Conservation (phyloP, 2,329 filamentous ascomycete species). For the Mycocentrospora acerina region DNA sequence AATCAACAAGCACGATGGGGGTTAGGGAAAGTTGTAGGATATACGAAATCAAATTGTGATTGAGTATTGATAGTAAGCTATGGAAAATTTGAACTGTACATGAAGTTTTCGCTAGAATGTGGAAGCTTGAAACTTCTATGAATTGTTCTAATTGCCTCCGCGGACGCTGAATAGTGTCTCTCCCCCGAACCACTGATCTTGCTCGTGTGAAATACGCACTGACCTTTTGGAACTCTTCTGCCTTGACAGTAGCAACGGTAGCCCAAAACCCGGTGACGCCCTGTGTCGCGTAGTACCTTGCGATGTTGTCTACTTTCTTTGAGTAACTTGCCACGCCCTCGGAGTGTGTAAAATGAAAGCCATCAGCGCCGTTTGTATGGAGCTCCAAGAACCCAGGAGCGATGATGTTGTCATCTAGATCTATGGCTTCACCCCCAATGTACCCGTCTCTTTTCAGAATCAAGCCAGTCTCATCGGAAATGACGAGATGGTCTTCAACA, state of each 20-base stretch:
- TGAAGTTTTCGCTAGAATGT: no score
- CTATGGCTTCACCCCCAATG: constrained; percentile 48
- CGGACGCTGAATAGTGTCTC: no score
- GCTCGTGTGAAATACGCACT: not conserved
- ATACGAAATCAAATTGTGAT: no score
- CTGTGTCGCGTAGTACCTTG: constrained; percentile 51
- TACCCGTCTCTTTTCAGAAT: constrained; percentile 47
- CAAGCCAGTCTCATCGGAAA: constrained; percentile 48
- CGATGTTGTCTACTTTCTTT: constrained; percentile 49
- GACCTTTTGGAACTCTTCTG: constrained; percentile 49
- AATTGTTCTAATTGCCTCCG: no score
- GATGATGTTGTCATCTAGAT: constrained; percentile 53
- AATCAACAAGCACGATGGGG: no score
- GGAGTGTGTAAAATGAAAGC: constrained; percentile 58
- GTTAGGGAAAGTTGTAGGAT: no score
- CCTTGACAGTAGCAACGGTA: constrained; percentile 54
- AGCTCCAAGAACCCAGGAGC: constrained; percentile 59
- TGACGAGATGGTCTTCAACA: constrained; percentile 47
- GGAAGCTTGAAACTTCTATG: no score
- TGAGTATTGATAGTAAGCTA: no score
- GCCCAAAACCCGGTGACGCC: constrained; percentile 58
- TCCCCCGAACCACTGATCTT: no score
- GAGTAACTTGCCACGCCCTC: constrained; percentile 46
- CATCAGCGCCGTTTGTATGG: constrained; percentile 56
- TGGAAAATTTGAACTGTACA: no score